Evolutionary conservation across 2,329 filamentous ascomycete genomes (phyloP).

Genomic region (Cladosporium cucumerinum): DNA sequence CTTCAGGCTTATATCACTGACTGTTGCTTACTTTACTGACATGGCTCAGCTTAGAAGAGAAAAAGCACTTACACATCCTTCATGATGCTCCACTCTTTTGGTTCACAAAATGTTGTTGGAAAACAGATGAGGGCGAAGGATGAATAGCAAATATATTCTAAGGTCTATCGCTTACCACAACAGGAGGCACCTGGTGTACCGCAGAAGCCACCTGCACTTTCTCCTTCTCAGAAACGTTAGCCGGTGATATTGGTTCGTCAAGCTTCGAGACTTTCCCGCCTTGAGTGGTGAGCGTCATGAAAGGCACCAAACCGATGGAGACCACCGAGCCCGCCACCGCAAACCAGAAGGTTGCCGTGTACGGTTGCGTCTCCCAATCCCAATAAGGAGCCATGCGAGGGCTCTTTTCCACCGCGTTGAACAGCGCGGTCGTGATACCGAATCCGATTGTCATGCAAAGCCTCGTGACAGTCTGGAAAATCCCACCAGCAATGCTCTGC

Average conservation of each 20-base stretch:
- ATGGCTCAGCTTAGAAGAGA: too few relatives aligned
- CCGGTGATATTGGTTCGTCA: neutral
- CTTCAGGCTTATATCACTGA: neutral
- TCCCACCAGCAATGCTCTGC: conserved; percentile 63
- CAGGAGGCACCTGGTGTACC: neutral
- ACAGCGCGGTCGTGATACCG: conserved; percentile 61
- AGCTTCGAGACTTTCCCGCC: conserved; percentile 36
- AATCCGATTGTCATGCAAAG: conserved; percentile 59
- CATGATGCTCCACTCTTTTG: neutral
- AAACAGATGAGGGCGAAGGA: neutral
- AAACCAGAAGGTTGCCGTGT: conserved; percentile 52
- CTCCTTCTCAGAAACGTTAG: neutral
- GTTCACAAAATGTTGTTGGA: neutral
- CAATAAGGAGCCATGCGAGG: conserved; percentile 40
- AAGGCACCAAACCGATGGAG: conserved; percentile 49
- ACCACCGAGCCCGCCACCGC: conserved; percentile 44
- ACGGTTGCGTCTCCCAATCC: conserved; percentile 47
- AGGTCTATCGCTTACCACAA: neutral
- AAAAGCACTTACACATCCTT: too few relatives aligned
- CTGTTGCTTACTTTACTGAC: too few relatives aligned
- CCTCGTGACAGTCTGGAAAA: conserved; percentile 65
- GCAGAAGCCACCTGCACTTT: conserved; percentile 43
- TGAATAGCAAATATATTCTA: too few relatives aligned
- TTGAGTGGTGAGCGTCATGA: conserved; percentile 54
- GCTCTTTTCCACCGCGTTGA: conserved; percentile 43